Conservation (phyloP, 495 filamentous ascomycete species). For the Penicilliopsis zonata region DNA sequence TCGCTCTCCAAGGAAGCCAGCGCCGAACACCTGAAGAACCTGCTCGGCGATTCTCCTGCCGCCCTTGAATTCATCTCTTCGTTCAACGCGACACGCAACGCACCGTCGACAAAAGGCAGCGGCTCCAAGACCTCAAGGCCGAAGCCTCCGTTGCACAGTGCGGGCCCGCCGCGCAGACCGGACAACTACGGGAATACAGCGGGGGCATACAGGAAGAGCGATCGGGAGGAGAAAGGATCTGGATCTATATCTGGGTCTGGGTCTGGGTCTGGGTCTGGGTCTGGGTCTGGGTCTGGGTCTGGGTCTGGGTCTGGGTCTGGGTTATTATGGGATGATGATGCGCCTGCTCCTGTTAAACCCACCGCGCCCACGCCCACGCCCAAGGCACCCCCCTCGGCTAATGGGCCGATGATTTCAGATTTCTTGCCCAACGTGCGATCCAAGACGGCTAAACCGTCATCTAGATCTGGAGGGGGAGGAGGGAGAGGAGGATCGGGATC, state of each 20-base stretch:
- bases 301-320: too few relatives aligned
- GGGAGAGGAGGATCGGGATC: too few relatives aligned
- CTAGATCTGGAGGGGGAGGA: conserved; percentile 45
- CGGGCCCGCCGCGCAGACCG: conserved; percentile 44
- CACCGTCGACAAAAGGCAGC: conserved; percentile 16
- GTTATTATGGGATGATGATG: too few relatives aligned
- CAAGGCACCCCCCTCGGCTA: conserved; percentile 54
- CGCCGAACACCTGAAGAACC: conserved; percentile 71
- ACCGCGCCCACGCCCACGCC: conserved; percentile 24
- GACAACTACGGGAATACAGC: conserved; percentile 44
- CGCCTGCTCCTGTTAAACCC: conserved; percentile 52
- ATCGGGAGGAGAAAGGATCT: conserved; percentile 48
- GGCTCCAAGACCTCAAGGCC: conserved; percentile 41
- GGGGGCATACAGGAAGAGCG: conserved; percentile 50
- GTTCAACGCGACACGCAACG: conserved; percentile 65
- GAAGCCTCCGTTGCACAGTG: conserved; percentile 45
- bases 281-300: too few relatives aligned
- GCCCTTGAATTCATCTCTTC: conserved; percentile 84
- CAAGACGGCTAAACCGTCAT: conserved; percentile 40
- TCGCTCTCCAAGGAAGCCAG: conserved; percentile 61
- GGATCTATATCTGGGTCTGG: too few relatives aligned
- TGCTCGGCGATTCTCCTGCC: conserved; percentile 77
- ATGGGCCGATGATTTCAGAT: conserved; percentile 72
- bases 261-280: too few relatives aligned
- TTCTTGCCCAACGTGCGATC: conserved; percentile 50